These are phyloP conservation scores for Pseudogymnoascus sp. DNA, from an alignment of 2,329 filamentous ascomycete species.

Conservation along the genomic window DNA sequence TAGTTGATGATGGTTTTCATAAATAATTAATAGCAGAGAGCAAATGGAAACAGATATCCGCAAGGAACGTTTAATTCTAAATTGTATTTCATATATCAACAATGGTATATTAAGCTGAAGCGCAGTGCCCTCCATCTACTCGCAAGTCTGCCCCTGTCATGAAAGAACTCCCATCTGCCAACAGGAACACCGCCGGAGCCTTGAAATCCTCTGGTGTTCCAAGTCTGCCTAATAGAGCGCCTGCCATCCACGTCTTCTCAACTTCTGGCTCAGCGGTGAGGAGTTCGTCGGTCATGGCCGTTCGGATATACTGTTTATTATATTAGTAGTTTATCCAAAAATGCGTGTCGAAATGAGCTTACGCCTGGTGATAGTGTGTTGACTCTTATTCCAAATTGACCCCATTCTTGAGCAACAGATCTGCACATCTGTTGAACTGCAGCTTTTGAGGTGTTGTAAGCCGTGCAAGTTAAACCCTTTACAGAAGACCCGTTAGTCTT, in stretches of 20 bases:
- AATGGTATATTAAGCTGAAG: background rate
- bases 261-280: slow-evolving; percentile 25
- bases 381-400: slow-evolving; percentile 53
- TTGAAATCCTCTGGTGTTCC: slow-evolving; percentile 61
- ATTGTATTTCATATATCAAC: background rate
- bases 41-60: no score
- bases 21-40: no score
- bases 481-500: background rate
- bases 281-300: slow-evolving; percentile 41
- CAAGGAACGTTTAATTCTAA: no score
- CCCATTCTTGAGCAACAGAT: slow-evolving; percentile 57
- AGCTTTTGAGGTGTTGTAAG: slow-evolving; percentile 57
- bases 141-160: slow-evolving; percentile 62
- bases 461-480: slow-evolving; percentile 55
- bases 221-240: slow-evolving; percentile 71
- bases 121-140: slow-evolving; percentile 61
- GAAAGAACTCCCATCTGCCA: slow-evolving; percentile 57
- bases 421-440: slow-evolving; percentile 53
- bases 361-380: slow-evolving; percentile 57
- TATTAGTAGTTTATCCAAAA: background rate
- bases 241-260: slow-evolving; percentile 60
- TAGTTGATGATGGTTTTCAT: no score
- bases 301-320: slow-evolving; percentile 34
- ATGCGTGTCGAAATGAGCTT: background rate
- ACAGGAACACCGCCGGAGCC: slow-evolving; percentile 58